Percentiles rank a stretch among this genome's conserved stretches.
Evolutionary conservation across 768 basidiomycete species (phyloP).

Genomic region (Leccinum subtestaceum): DNA sequence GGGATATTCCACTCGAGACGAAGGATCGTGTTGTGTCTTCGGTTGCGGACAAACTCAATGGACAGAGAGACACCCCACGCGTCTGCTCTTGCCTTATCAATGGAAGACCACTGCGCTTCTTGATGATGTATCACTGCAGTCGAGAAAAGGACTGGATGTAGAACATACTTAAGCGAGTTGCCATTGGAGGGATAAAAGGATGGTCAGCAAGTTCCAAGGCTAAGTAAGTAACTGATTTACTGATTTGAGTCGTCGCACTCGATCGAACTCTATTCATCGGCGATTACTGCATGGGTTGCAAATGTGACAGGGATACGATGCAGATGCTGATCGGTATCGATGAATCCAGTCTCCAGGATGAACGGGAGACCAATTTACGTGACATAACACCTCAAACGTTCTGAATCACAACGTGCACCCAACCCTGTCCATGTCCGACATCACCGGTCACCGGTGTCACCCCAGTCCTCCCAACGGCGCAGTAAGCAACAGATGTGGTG

Average conservation of each 20-base stretch:
- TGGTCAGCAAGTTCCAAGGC: not conserved
- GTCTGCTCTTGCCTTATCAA: not conserved
- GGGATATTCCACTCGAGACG: not conserved
- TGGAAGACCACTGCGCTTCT: not conserved
- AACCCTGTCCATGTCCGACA: not conserved
- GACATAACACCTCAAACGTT: not conserved
- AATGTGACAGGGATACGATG: not conserved
- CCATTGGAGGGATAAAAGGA: not conserved
- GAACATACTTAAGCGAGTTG: not conserved
- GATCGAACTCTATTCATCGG: not conserved
- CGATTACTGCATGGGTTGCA: not conserved
- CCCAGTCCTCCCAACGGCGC: not conserved
- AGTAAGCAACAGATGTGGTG: not conserved
- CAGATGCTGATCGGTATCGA: not conserved
- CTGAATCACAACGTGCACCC: not conserved
- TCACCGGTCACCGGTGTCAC: not conserved
- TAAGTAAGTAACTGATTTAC: not conserved
- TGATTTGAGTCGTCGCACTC: not conserved
- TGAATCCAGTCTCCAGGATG: not conserved
- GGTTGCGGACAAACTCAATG: not conserved
- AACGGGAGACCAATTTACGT: not conserved
- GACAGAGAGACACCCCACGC: not conserved
- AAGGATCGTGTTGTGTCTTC: not conserved
- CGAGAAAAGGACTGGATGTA: not conserved
- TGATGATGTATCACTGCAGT: not conserved